Conservation (phyloP, 257 asterid genomes). For the Salvia rosmarinus region DNA sequence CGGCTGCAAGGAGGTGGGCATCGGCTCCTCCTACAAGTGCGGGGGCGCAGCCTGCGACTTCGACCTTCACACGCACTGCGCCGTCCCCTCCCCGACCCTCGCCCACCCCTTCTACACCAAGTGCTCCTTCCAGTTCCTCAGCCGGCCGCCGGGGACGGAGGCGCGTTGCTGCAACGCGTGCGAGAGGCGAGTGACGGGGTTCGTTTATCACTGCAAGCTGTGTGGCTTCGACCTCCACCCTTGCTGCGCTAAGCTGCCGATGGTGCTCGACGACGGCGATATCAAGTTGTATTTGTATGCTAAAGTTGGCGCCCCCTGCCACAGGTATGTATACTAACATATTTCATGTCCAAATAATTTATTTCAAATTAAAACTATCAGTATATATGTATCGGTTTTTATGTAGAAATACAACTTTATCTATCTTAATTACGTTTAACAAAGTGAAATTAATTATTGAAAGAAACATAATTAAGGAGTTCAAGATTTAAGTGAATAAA, state of each 20-base stretch:
- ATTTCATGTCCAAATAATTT: too few relatives aligned
- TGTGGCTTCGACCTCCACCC: slow-evolving; percentile 97
- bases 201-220: slow-evolving; percentile 72
- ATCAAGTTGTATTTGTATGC: slow-evolving; percentile 56
- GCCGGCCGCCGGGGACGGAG: slow-evolving; percentile 69
- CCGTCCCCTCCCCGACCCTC: slow-evolving; percentile 66
- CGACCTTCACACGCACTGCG: slow-evolving; percentile 90
- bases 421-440: too few relatives aligned
- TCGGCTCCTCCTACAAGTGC: slow-evolving; percentile 85
- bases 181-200: slow-evolving; percentile 73
- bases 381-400: too few relatives aligned
- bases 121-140: slow-evolving; percentile 75
- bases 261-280: slow-evolving; percentile 77
- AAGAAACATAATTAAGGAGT: too few relatives aligned
- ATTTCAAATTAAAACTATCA: too few relatives aligned
- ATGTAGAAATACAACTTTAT: too few relatives aligned
- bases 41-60: slow-evolving; percentile 57
- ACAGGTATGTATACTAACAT: slow-evolving; percentile 50
- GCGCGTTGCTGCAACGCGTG: slow-evolving; percentile 96
- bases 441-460: too few relatives aligned
- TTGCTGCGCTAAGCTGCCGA: slow-evolving; percentile 93
- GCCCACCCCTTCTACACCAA: slow-evolving; percentile 80
- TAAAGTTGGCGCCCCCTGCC: slow-evolving; percentile 69
- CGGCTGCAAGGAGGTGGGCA: slow-evolving; percentile 95
- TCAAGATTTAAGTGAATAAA: too few relatives aligned